Percentiles rank a stretch among this genome's conserved stretches.
These are phyloP conservation scores for Talaromyces sp. DNA, from an alignment of 2,329 filamentous ascomycete genomes.

Conservation along the genomic window DNA sequence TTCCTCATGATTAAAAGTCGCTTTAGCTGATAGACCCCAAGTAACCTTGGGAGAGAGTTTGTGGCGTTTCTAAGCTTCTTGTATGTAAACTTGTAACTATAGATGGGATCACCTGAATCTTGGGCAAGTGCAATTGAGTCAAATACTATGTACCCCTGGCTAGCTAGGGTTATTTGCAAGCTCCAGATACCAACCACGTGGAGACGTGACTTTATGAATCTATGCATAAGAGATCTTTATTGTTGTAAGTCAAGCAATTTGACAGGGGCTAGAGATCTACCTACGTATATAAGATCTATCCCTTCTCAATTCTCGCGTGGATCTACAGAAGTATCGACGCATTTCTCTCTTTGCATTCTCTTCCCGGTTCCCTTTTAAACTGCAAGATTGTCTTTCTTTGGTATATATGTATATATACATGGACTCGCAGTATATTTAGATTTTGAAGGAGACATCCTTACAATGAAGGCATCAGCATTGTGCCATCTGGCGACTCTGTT, in stretches of 20 bases:
- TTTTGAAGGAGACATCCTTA: background rate
- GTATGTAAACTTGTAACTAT: too few species aligned
- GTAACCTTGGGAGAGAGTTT: too few species aligned
- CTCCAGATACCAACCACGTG: background rate
- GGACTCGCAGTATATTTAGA: background rate
- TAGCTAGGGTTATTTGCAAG: background rate
- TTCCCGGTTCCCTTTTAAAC: too few species aligned
- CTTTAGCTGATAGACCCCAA: too few species aligned
- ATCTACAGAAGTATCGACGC: background rate
- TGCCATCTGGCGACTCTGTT: background rate
- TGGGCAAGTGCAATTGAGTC: too few species aligned
- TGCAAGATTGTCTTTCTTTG: too few species aligned
- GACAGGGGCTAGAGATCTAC: background rate
- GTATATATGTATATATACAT: background rate
- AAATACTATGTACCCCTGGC: background rate
- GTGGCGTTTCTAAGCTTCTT: too few species aligned
- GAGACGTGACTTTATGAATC: background rate
- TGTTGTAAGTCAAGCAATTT: background rate
- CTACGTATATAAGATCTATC: background rate
- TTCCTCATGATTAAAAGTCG: too few species aligned
- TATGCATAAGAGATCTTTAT: background rate
- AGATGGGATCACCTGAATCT: too few species aligned
- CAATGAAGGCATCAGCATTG: slow-evolving; percentile 3
- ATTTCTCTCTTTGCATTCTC: background rate
- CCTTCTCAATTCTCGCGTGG: background rate